Base-by-base conservation (phyloP, 306 rosid species). In the Glycine soja region DNA sequence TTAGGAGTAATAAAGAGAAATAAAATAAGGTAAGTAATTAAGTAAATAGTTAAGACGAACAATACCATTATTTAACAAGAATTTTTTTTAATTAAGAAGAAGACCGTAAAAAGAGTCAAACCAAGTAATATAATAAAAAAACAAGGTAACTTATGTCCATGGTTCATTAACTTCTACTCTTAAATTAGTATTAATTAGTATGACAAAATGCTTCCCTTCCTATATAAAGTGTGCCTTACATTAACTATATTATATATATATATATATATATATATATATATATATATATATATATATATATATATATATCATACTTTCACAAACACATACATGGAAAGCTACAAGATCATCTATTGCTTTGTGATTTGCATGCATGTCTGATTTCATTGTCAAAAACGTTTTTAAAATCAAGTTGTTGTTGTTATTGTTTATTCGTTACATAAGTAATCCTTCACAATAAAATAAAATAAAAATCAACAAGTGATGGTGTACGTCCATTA, bases 171-270 rank as follows among this genome's bases (percentile, higher is more conserved):
- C 64, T 19, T 58, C 62, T n/a, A 15, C 15, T 36, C 19, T 58
- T 1, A 24, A 24, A 24, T 24, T 24, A 0, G 30, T n/a, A 15
- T 30, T 36, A 19, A 46, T 70, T 9, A 24, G 47, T 10, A 64
- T 63, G 74, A 58, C n/a, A 53, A 73, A 24, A 73, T 6, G n/a
- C 18, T 3, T 18, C 42, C 12, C 4, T 38, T 67, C 54, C 54
- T 65, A n/a, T n/a, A n/a, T n/a, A 40, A 77, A 76, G 0, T 15
- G 24, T 1, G 19, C 79, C 43, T 52, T 72, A 56, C 43, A 40
- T 4, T 43, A 34, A 43, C 47, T 43, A 43, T 43, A n/a, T n/a
- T 13, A 24, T n/a, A 19, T 19, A 19, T 19, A 19, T 24, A 24
- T 24, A n/a, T 13, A 24, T n/a, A 19, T 19, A 19, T 19, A 19